Percentiles rank a stretch among this genome's conserved stretches.
phyloP scores from a whole-genome alignment of 1,139 yeast genomes.

The Hansenula anomala region DNA sequence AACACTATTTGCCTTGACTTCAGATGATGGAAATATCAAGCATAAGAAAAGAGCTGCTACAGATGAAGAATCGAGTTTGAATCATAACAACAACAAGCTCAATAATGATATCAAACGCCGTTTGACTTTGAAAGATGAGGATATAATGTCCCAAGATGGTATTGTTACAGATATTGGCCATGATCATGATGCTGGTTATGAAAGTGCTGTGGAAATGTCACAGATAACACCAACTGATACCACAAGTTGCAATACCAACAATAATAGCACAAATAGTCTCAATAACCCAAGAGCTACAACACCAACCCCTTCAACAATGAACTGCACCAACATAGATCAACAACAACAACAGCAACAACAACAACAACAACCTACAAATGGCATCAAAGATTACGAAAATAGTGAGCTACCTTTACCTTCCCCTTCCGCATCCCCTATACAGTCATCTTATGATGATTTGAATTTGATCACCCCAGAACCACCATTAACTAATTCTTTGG shows the following conservation, averaged over 20 bases:
- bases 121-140: constrained; percentile 12
- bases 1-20: constrained; percentile 2
- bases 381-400: constrained; percentile 2
- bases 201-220: neutral
- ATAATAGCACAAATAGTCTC: no score
- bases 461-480: constrained; percentile 5
- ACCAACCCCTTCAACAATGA: neutral
- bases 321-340: no score
- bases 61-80: constrained; percentile 10
- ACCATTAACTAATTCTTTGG: constrained; percentile 20
- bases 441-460: constrained; percentile 25
- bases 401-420: constrained; percentile 55
- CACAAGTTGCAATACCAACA: neutral
- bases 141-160: constrained; percentile 2
- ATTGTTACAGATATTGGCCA: neutral
- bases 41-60: constrained; percentile 15
- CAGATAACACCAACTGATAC: no score
- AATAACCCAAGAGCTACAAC: neutral
- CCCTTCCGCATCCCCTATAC: constrained; percentile 66
- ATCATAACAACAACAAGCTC: neutral
- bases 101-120: constrained; percentile 16
- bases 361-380: neutral
- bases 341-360: neutral
- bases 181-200: neutral
- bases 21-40: neutral